These are phyloP conservation scores for Termitomyces sp. DNA, from an alignment of 1,284 basidiomycete species.

Conservation along the genomic window DNA sequence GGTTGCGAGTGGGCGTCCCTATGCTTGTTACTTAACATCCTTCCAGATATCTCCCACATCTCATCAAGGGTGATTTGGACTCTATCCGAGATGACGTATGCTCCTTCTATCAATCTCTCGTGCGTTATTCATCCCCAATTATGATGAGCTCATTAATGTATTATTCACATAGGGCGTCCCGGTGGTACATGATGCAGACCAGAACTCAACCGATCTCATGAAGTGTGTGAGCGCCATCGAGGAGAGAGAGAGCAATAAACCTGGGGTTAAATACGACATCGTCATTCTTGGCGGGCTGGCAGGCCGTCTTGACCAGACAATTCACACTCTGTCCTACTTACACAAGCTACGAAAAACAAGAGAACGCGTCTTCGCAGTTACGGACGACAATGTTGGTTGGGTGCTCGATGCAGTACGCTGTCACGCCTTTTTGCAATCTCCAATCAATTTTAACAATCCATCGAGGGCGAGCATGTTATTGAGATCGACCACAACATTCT, in stretches of 20 bases:
- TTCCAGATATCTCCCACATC: slow-evolving; percentile 70
- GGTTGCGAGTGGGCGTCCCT: background rate
- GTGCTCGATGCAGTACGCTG: slow-evolving; percentile 69
- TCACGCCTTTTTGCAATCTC: background rate
- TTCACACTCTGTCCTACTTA: slow-evolving; percentile 84
- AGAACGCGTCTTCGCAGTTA: slow-evolving; percentile 67
- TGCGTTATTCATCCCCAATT: slow-evolving; percentile 25
- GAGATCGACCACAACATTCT: slow-evolving; percentile 67
- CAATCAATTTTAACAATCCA: background rate
- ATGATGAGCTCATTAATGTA: background rate
- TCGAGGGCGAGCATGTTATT: slow-evolving; percentile 77
- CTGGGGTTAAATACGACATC: slow-evolving; percentile 51
- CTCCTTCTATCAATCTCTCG: slow-evolving; percentile 60
- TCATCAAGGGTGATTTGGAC: slow-evolving; percentile 94
- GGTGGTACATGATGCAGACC: slow-evolving; percentile 64
- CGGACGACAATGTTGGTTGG: slow-evolving; percentile 88
- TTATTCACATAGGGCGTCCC: slow-evolving; percentile 50
- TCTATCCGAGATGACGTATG: slow-evolving; percentile 76
- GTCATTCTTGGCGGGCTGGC: slow-evolving; percentile 86
- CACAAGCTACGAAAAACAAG: slow-evolving; percentile 73
- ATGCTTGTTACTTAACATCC: background rate
- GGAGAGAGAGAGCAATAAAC: slow-evolving; percentile 38
- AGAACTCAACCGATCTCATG: slow-evolving; percentile 91
- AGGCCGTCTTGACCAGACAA: slow-evolving; percentile 91
- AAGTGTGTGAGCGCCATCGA: slow-evolving; percentile 77